phyloP scores from a whole-genome alignment of 208 protist species.

The Acanthamoeba pearcei region DNA sequence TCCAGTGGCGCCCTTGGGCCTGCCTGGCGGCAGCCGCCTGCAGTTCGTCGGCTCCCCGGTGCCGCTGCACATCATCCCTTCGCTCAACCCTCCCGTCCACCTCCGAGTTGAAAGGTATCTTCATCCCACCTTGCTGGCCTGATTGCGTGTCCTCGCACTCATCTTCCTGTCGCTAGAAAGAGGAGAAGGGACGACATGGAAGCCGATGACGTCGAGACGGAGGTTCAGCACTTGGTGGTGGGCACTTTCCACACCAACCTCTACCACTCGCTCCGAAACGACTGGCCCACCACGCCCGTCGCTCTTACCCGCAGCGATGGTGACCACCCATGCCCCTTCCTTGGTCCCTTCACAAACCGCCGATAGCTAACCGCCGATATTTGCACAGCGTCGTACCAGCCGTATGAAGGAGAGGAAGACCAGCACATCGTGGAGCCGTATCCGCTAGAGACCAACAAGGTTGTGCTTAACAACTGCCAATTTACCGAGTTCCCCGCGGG shows the following conservation, averaged over 20 bases:
- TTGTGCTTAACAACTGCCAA: background rate
- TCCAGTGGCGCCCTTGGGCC: background rate
- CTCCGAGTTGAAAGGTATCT: background rate
- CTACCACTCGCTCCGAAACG: slow-evolving; percentile 20
- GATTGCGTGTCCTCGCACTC: background rate
- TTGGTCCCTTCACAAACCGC: background rate
- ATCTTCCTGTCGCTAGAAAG: background rate
- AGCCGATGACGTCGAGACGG: background rate
- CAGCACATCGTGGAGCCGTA: background rate
- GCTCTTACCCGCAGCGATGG: background rate
- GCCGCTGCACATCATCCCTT: slow-evolving; percentile 24
- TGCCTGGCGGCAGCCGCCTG: background rate
- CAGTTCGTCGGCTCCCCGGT: background rate
- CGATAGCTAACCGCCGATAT: background rate
- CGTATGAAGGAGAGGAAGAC: background rate
- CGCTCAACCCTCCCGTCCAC: slow-evolving; percentile 26
- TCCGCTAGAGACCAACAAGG: background rate
- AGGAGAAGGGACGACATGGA: background rate
- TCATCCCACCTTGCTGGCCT: background rate
- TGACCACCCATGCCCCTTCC: background rate
- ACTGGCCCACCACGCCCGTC: slow-evolving; percentile 5
- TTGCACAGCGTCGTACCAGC: background rate
- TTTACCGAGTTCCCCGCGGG: background rate
- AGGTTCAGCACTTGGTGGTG: background rate
- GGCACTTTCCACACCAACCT: slow-evolving; percentile 21